Evolutionary conservation across 2,329 filamentous ascomycete genomes (phyloP).

Genomic region (Xylariaceae sp.): DNA sequence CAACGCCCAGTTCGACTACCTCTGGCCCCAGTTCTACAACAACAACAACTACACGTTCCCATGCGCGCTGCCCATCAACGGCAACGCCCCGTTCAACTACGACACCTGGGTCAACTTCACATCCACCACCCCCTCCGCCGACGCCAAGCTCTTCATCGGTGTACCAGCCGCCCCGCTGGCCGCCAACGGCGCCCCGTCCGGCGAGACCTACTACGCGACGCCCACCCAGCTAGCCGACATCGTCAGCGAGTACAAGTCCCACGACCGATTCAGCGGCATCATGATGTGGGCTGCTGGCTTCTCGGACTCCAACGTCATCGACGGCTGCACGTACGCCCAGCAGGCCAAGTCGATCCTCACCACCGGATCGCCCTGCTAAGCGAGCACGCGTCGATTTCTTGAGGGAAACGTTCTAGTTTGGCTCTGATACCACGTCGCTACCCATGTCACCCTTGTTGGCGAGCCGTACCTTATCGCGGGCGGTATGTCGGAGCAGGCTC

Average conservation of each 20-base stretch:
- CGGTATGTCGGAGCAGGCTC: neutral
- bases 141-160: constrained; percentile 39
- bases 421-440: neutral
- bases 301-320: constrained; percentile 34
- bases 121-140: constrained; percentile 30
- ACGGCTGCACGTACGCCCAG: constrained; percentile 42
- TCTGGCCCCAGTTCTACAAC: constrained; percentile 49
- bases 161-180: constrained; percentile 37
- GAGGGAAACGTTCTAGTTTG: neutral
- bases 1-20: constrained; percentile 39
- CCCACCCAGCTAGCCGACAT: constrained; percentile 32
- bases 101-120: constrained; percentile 35
- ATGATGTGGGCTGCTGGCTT: constrained; percentile 43
- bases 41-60: constrained; percentile 35
- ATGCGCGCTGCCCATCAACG: constrained; percentile 35
- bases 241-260: constrained; percentile 29
- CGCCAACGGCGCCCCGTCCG: constrained; percentile 34
- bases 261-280: constrained; percentile 35
- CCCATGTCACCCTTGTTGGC: no score
- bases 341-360: constrained; percentile 36
- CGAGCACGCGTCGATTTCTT: neutral
- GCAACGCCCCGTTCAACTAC: constrained; percentile 37
- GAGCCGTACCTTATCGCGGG: neutral
- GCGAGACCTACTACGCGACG: constrained; percentile 35
- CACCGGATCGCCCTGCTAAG: constrained; percentile 31